These are phyloP conservation scores for Pholiota molesta DNA, from an alignment of 768 basidiomycete species.

Conservation along the genomic window DNA sequence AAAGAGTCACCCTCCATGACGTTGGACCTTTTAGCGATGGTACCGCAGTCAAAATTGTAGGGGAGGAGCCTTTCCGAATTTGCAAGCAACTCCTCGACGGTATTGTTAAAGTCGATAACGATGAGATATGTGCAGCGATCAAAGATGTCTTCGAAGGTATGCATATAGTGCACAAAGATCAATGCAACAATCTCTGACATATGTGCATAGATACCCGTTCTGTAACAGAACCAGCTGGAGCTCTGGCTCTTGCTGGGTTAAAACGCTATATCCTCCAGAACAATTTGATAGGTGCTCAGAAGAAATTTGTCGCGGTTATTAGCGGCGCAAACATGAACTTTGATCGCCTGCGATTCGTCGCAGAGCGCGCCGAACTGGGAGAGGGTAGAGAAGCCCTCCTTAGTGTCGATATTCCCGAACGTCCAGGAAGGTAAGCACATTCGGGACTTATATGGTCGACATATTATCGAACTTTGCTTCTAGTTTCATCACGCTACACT, in stretches of 20 bases:
- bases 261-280: constrained; percentile 87
- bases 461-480: constrained; percentile 1
- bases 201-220: constrained; percentile 85
- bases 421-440: constrained; percentile 76
- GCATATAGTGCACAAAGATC: constrained; percentile 12
- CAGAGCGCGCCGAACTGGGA: constrained; percentile 96
- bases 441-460: background rate
- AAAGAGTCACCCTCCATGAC: constrained; percentile 82
- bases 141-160: constrained; percentile 98
- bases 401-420: constrained; percentile 93
- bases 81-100: constrained; percentile 85
- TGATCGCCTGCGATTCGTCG: constrained; percentile 94
- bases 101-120: constrained; percentile 86
- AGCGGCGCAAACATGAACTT: constrained; percentile 99
- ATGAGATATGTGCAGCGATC: constrained; percentile 97
- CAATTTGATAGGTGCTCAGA: constrained; percentile 78
- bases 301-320: constrained; percentile 88
- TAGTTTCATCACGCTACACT: constrained; percentile 89
- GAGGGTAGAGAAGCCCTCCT: constrained; percentile 93
- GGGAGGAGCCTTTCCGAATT: constrained; percentile 92
- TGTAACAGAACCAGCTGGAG: constrained; percentile 95
- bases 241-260: constrained; percentile 87
- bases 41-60: constrained; percentile 95
- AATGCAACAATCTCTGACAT: background rate
- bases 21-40: constrained; percentile 98